These are phyloP conservation scores for Atkinsonella hypoxylon DNA, from an alignment of 2,329 filamentous ascomycete genomes.

Conservation along the genomic window DNA sequence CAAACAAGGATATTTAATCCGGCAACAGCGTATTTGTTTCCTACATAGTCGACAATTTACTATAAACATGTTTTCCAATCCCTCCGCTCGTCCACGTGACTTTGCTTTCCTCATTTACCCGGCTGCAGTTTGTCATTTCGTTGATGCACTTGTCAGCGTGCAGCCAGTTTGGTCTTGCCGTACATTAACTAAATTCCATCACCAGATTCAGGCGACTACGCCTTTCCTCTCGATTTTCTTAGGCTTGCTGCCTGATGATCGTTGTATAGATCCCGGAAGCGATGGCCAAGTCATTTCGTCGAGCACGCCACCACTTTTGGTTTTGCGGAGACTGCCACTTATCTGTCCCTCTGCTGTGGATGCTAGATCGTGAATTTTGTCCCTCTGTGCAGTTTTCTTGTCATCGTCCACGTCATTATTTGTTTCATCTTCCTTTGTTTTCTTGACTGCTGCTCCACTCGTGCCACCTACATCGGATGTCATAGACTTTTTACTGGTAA, in stretches of 20 bases:
- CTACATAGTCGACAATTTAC: no score
- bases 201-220: background rate
- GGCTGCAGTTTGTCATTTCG: background rate
- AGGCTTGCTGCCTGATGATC: background rate
- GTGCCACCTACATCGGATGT: background rate
- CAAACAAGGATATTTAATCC: no score
- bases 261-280: background rate
- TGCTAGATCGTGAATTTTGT: no score
- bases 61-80: no score
- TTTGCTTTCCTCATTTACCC: no score
- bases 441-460: background rate
- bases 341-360: background rate
- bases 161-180: no score
- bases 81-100: no score
- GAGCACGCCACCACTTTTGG: background rate
- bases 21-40: no score
- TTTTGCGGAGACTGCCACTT: background rate
- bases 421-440: background rate
- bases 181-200: background rate
- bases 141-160: background rate
- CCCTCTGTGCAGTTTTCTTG: background rate
- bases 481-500: background rate
- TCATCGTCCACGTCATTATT: background rate
- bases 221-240: background rate
- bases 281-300: constrained; percentile 5